Conservation (phyloP, 805 yeast species). For the Zygosaccharomyces rouxii region DNA sequence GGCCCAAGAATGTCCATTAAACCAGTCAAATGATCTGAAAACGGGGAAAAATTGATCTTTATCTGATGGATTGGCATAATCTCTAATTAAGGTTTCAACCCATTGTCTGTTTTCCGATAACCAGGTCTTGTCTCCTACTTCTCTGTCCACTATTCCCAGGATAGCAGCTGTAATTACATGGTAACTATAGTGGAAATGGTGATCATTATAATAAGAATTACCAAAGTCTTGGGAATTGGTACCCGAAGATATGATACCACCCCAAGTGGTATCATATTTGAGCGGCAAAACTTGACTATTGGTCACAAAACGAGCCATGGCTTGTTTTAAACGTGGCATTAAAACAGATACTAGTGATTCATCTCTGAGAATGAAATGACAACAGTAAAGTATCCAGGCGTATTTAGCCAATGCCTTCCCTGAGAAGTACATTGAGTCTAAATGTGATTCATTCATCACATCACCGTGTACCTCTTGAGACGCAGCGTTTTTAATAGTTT, state of each 20-base stretch:
- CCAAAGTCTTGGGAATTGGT: conserved; percentile 62
- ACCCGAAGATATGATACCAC: conserved; percentile 71
- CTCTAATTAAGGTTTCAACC: conserved; percentile 58
- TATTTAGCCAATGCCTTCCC: conserved; percentile 88
- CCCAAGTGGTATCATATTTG: conserved; percentile 74
- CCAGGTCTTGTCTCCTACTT: conserved; percentile 50
- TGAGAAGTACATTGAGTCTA: conserved; percentile 84
- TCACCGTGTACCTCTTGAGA: conserved; percentile 35
- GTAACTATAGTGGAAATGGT: conserved; percentile 73
- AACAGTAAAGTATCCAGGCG: conserved; percentile 76
- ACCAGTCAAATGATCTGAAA: conserved; percentile 69
- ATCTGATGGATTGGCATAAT: conserved; percentile 56
- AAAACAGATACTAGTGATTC: conserved; percentile 45
- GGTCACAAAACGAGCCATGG: conserved; percentile 61
- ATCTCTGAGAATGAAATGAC: conserved; percentile 62
- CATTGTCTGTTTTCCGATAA: conserved; percentile 46
- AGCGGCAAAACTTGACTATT: conserved; percentile 73
- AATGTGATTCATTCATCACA: conserved; percentile 44
- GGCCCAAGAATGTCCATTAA: conserved; percentile 74
- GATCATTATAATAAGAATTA: conserved; percentile 67
- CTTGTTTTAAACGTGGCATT: conserved; percentile 56
- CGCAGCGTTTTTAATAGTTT: conserved; percentile 36
- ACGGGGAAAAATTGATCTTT: conserved; percentile 59
- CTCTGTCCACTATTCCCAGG: conserved; percentile 50
- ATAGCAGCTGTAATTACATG: conserved; percentile 70